Base-by-base conservation (phyloP, 2,329 filamentous ascomycete species). In the Colletotrichum liaoningense region DNA sequence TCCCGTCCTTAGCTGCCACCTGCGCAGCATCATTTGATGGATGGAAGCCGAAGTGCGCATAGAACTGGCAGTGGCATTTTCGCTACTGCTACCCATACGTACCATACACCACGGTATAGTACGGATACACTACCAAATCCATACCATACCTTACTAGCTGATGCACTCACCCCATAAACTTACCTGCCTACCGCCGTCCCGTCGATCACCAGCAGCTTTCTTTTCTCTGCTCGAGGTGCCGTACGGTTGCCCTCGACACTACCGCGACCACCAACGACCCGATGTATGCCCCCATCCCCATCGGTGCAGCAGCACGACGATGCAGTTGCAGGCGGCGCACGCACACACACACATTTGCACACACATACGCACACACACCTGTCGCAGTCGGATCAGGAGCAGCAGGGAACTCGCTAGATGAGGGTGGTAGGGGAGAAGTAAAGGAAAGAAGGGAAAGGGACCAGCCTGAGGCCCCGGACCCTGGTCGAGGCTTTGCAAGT, bases 381-480 rank as follows among this genome's bases (percentile, higher is more conserved):
- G 35, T 66, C 49, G 38, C 67, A 52, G 67, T 56, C 46, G 71
- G 56, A 72, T 28, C n/a, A 33, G 66, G 35, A 69, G 66, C 49
- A 60, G 38, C 67, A 63, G 49, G 28, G 67, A 56, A 66, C 19
- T 24, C 35, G 28, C 54, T 42, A 7, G 30, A 73, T 33, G 16
- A 14, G 38, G 38, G 38, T 5, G 22, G 56, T 12, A 35, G 33
- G 33, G 33, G 33, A 35, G 33, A 12, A 12, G 33, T 11, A 35
- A 35, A 35, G 33, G 33, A 35, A 35, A 35, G 11, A 35, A 38
- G 57, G 22, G 46, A 16, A 33, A 55, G 64, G 67, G 71, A 66
- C 56, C 62, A 66, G 49, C 60, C 14, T 66, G 49, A 52, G 62
- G 67, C 71, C 71, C 71, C 38, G 56, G 67, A 71, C 38, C 67